These are phyloP conservation scores for Fusarium scirpi DNA, from an alignment of 2,329 filamentous ascomycete species.

Conservation along the genomic window DNA sequence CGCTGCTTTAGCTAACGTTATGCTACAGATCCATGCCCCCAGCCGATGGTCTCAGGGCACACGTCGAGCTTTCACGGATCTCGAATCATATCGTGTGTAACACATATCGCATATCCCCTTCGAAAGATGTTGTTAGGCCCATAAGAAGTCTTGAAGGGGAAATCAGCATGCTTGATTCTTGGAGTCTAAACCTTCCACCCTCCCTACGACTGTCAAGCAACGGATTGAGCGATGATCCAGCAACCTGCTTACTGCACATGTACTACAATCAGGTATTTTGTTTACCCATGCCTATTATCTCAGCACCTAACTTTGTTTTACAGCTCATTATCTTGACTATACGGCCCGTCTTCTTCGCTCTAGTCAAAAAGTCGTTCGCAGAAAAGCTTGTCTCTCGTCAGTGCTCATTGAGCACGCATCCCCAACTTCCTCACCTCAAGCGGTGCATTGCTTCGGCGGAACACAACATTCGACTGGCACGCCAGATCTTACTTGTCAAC, in stretches of 20 bases:
- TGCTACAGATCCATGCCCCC: slow-evolving; percentile 56
- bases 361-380: slow-evolving; percentile 61
- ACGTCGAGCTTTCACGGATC: slow-evolving; percentile 61
- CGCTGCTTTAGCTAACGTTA: background rate
- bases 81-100: slow-evolving; percentile 62
- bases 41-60: slow-evolving; percentile 58
- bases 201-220: slow-evolving; percentile 54
- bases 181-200: slow-evolving; percentile 55
- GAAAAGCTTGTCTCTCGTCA: slow-evolving; percentile 53
- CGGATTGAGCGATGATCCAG: slow-evolving; percentile 55
- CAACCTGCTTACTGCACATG: slow-evolving; percentile 62
- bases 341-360: slow-evolving; percentile 61
- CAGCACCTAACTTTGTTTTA: background rate
- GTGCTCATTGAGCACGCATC: slow-evolving; percentile 40
- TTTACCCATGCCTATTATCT: too few species aligned
- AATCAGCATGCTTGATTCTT: slow-evolving; percentile 57
- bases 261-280: slow-evolving; percentile 56
- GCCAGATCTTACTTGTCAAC: slow-evolving; percentile 54
- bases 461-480: slow-evolving; percentile 59
- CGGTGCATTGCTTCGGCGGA: slow-evolving; percentile 59
- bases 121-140: slow-evolving; percentile 42
- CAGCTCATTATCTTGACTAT: slow-evolving; percentile 61
- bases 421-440: slow-evolving; percentile 50
- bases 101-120: slow-evolving; percentile 57
- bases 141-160: slow-evolving; percentile 55